Evolutionary conservation across 129 eudicot species (phyloP).

Genomic region (Cynara cardunculus): DNA sequence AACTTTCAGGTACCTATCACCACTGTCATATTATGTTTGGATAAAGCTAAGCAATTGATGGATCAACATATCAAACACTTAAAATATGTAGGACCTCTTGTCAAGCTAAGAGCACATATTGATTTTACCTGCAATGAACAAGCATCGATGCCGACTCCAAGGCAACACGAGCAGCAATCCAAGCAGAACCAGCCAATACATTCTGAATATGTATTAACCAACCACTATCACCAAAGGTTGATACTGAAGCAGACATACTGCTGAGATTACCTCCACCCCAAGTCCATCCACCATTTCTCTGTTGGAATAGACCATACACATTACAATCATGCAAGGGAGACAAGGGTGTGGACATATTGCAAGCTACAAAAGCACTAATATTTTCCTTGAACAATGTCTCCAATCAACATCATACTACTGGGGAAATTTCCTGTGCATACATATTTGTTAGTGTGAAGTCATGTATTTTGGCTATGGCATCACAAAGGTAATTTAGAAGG

Average conservation of each 20-base stretch:
- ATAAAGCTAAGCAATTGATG: neutral
- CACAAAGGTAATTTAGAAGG: too few species aligned
- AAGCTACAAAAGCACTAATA: too few species aligned
- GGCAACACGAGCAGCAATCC: conserved; percentile 99
- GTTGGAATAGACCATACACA: conserved; percentile 3
- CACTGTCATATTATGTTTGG: neutral
- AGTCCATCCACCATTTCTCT: conserved; percentile 94
- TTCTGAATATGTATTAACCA: conserved; percentile 93
- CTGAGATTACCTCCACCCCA: conserved; percentile 99
- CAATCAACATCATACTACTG: too few species aligned
- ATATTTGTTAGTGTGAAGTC: too few species aligned
- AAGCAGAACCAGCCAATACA: conserved; percentile 95
- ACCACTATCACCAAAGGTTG: conserved; percentile 95
- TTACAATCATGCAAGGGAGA: too few species aligned
- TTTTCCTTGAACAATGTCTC: too few species aligned
- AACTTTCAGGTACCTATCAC: neutral
- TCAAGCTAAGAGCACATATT: neutral
- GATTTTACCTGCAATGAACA: conserved; percentile 92
- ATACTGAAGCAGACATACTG: conserved; percentile 99
- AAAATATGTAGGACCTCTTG: neutral
- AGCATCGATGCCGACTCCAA: conserved; percentile 94
- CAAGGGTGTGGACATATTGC: too few species aligned
- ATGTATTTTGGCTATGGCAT: too few species aligned
- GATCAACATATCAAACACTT: neutral
- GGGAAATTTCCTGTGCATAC: too few species aligned